These are phyloP conservation scores for Pseudocercospora musae DNA, from an alignment of 2,329 filamentous ascomycete genomes.

Conservation along the genomic window DNA sequence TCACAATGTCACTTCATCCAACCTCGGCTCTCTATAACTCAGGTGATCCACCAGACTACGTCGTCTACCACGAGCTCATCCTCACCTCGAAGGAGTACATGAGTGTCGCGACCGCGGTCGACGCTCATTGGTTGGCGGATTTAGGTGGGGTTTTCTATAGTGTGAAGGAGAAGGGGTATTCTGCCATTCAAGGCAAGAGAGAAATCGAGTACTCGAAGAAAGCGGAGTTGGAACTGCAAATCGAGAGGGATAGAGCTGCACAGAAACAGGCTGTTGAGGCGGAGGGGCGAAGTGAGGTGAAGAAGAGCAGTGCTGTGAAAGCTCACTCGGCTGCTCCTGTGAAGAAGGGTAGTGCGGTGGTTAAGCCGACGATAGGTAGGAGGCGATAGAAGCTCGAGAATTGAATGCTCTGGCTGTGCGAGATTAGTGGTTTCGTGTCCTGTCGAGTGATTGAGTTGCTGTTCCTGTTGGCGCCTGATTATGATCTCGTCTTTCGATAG, in stretches of 20 bases:
- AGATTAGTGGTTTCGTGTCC: background rate
- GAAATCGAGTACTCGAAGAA: conserved; percentile 34
- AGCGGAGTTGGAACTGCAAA: conserved; percentile 31
- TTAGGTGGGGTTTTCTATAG: conserved; percentile 96
- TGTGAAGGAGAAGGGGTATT: conserved; percentile 88
- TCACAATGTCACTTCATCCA: conserved; percentile 90
- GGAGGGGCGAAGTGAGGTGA: conserved; percentile 1
- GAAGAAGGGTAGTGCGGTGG: conserved; percentile 29
- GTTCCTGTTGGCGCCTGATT: background rate
- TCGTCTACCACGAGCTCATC: conserved; percentile 97
- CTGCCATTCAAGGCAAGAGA: conserved; percentile 22
- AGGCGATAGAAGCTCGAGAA: conserved; percentile 1
- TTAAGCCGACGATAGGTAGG: conserved; percentile 29
- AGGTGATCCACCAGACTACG: conserved; percentile 92
- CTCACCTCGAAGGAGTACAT: conserved; percentile 97
- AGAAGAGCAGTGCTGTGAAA: conserved; percentile 6
- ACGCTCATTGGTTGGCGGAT: conserved; percentile 96
- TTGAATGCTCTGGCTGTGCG: background rate
- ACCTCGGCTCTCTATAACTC: conserved; percentile 89
- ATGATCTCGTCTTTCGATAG: too few relatives aligned
- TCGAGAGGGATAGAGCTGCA: conserved; percentile 28
- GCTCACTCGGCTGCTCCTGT: conserved; percentile 10
- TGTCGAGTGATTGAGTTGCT: background rate
- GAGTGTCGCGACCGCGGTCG: conserved; percentile 91
- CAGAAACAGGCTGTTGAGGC: conserved; percentile 19